These are phyloP conservation scores for Cladosporium sp. DNA, from an alignment of 2,329 filamentous ascomycete species.

Conservation along the genomic window DNA sequence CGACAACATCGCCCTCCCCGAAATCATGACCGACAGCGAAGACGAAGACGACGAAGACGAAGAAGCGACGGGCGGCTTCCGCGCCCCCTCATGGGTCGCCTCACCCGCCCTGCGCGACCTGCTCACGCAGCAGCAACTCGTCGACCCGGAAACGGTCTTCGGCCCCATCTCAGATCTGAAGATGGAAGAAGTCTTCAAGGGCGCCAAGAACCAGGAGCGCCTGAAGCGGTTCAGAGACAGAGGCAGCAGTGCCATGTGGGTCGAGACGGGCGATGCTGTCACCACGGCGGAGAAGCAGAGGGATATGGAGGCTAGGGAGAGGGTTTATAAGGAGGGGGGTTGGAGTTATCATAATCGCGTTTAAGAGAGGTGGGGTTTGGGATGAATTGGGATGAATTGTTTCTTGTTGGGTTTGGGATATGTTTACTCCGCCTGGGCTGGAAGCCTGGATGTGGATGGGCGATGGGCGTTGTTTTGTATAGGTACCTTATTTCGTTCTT, in stretches of 20 bases:
- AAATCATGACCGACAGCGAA: conserved; percentile 93
- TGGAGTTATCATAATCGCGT: conserved; percentile 61
- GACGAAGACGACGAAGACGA: conserved; percentile 66
- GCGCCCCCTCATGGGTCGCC: conserved; percentile 79
- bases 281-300: conserved; percentile 83
- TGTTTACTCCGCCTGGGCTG: no score
- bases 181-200: conserved; percentile 92
- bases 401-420: no score
- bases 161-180: conserved; percentile 82
- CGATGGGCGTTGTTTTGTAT: no score
- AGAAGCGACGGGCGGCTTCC: conserved; percentile 46
- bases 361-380: background rate
- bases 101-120: conserved; percentile 75
- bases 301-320: conserved; percentile 75
- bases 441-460: no score
- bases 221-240: conserved; percentile 84
- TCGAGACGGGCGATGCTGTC: conserved; percentile 65
- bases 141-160: conserved; percentile 83
- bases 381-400: no score
- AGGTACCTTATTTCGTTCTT: no score
- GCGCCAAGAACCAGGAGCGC: conserved; percentile 69
- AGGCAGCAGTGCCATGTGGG: conserved; percentile 95
- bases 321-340: conserved; percentile 74
- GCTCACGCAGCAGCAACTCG: conserved; percentile 74
- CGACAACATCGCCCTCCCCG: conserved; percentile 85